Conservation (phyloP, 495 filamentous ascomycete genomes). For the Pyronema omphalodes region DNA sequence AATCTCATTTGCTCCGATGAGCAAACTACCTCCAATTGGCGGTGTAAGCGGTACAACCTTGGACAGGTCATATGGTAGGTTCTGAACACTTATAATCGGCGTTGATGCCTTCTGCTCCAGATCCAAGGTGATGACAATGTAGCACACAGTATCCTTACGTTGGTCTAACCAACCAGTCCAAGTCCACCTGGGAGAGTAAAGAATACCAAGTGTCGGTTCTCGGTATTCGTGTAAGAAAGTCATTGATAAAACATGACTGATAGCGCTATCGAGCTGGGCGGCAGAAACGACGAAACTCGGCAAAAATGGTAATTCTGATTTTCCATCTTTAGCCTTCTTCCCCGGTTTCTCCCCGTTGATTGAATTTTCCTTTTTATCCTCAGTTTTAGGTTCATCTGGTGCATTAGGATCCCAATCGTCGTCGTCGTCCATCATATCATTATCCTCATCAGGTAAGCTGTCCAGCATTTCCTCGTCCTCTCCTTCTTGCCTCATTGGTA, state of each 20-base stretch:
- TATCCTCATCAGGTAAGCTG: constrained; percentile 28
- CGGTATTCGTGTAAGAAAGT: constrained; percentile 92
- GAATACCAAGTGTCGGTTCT: constrained; percentile 88
- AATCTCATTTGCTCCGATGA: constrained; percentile 75
- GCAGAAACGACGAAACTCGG: constrained; percentile 23
- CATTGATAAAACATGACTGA: constrained; percentile 76
- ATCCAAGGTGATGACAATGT: constrained; percentile 88
- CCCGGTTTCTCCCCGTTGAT: constrained; percentile 35
- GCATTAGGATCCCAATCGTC: constrained; percentile 22
- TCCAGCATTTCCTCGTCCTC: constrained; percentile 82
- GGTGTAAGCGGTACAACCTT: constrained; percentile 65
- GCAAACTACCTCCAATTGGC: constrained; percentile 70
- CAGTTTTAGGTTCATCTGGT: constrained; percentile 29
- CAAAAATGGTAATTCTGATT: constrained; percentile 16
- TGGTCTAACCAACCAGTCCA: constrained; percentile 60
- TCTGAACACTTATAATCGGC: constrained; percentile 65
- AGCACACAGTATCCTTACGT: constrained; percentile 67
- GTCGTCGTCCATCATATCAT: constrained; percentile 14
- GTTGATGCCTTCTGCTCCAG: constrained; percentile 87
- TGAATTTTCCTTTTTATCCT: constrained; percentile 27
- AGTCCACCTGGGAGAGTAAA: constrained; percentile 55
- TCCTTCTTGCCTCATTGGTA: constrained; percentile 69
- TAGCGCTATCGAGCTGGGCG: constrained; percentile 50
- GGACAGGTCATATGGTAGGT: constrained; percentile 77
- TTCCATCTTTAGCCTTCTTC: constrained; percentile 10